Base-by-base conservation (phyloP, 176 grass and related monocot species). In the Oryza rufipogon region DNA sequence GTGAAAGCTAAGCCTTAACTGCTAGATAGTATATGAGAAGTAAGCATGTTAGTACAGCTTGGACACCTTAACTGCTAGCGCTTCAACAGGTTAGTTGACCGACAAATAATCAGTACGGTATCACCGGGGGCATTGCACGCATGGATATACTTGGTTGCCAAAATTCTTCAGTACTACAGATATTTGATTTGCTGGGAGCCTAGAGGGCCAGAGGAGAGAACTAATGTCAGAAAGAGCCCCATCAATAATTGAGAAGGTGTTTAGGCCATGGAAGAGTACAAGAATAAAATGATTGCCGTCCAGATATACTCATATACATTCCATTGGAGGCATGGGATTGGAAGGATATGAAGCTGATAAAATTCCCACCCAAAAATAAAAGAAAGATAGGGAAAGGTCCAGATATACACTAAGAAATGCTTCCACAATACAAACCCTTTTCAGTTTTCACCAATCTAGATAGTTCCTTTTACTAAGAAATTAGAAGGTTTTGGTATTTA, bases 231-330 rank as follows among this genome's bases (percentile, higher is more conserved):
- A 81, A 64, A 71, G 1, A 79, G 60, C 11, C 14, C 6, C 33
- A 16, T 68, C 83, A 82, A 82, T 82, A 86, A 86, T 78, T 61
- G 83, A 13, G 33, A 70, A 81, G 11, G 11, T 47, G 32, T 16
- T 19, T 66, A 17, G 58, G 56, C 77, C 45, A 66, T 9, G 47
- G n/a, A 11, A 64, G 70, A 47, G 20, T 66, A 82, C 32, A 45
- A 67, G 73, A 89, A 78, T 82, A 83, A 83, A 87, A 75, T 80
- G 63, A 75, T 71, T 19, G 49, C 39, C 26, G 1, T 80, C 30
- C 64, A 84, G n/a, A 83, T 84, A 67, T n/a, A n/a, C n/a, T n/a
- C n/a, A n/a, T n/a, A n/a, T 54, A 44, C 83, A 90, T 65, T 73
- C 80, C 44, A 23, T 13, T 64, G 28, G 22, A 61, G 20, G 17